Conservation (phyloP, 164 flowering plant species). For the Magnolia kwangsiensis region DNA sequence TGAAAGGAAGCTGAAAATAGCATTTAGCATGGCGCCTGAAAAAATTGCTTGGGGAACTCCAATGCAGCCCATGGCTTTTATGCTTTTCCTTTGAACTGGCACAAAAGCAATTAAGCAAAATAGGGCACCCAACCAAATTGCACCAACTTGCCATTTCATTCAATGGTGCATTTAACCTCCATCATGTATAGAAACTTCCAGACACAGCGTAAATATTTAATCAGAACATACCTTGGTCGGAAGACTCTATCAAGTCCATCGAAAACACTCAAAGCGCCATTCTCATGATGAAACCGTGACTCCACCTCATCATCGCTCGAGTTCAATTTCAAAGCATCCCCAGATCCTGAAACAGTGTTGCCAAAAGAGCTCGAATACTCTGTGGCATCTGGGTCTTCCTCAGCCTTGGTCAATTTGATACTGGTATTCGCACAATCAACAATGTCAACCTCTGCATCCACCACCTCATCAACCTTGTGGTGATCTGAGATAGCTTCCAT, state of each 20-base stretch:
- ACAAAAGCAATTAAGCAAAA: too few relatives aligned
- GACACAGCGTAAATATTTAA: neutral
- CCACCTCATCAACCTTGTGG: conserved; percentile 18
- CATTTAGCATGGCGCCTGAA: too few relatives aligned
- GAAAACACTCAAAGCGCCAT: conserved; percentile 29
- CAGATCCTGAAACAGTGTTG: conserved; percentile 53
- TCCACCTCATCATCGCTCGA: conserved; percentile 78
- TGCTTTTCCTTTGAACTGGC: too few relatives aligned
- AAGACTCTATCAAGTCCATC: conserved; percentile 32
- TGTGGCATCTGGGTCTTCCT: conserved; percentile 78
- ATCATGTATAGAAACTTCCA: too few relatives aligned
- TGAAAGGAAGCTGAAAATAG: neutral
- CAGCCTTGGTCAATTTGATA: conserved; percentile 19
- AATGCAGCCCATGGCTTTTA: too few relatives aligned
- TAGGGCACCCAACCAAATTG: too few relatives aligned
- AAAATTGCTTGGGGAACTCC: too few relatives aligned
- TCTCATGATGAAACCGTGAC: conserved; percentile 43
- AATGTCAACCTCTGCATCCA: conserved; percentile 45
- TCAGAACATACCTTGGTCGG: conserved; percentile 43
- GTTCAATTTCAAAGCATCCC: conserved; percentile 36
- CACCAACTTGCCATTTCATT: too few relatives aligned
- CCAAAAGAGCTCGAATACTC: conserved; percentile 91
- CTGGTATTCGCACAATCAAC: conserved; percentile 27
- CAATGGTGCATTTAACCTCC: too few relatives aligned
- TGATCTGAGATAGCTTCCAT: conserved; percentile 28